Conservation (phyloP, 78 protist genomes). For the Andalucia godoyi region DNA sequence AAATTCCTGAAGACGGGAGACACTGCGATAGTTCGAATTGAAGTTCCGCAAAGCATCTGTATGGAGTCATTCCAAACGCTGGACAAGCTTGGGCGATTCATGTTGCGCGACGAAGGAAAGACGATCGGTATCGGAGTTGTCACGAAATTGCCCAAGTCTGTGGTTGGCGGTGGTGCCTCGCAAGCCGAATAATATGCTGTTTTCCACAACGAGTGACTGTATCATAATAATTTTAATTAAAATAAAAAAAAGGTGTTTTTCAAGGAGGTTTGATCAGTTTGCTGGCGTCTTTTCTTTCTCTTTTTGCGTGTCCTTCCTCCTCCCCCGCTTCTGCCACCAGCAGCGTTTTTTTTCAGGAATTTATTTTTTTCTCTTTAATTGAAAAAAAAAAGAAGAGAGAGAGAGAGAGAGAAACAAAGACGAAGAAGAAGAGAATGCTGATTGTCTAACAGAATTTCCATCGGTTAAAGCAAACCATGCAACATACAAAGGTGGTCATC, state of each 20-base stretch:
- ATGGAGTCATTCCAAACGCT: slow-evolving; percentile 54
- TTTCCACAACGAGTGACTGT: too few relatives aligned
- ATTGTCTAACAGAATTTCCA: slow-evolving; percentile 39
- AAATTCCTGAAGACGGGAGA: slow-evolving; percentile 56
- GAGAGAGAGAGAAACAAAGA: neutral
- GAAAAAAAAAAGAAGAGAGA: neutral
- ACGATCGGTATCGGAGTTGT: slow-evolving; percentile 64
- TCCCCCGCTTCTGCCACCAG: too few relatives aligned
- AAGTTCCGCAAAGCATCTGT: slow-evolving; percentile 36
- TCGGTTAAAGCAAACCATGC: slow-evolving; percentile 37
- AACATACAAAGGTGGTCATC: slow-evolving; percentile 58
- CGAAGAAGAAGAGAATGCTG: neutral
- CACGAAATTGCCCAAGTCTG: slow-evolving; percentile 19
- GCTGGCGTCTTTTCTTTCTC: too few relatives aligned
- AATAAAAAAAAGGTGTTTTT: too few relatives aligned
- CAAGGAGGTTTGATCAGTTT: too few relatives aligned
- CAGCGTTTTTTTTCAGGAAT: too few relatives aligned
- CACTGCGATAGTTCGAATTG: slow-evolving; percentile 49
- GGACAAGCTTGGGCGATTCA: slow-evolving; percentile 86
- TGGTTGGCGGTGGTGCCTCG: too few relatives aligned
- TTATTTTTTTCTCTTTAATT: too few relatives aligned
- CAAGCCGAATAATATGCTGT: too few relatives aligned
- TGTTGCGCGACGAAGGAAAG: slow-evolving; percentile 74
- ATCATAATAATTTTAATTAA: too few relatives aligned
- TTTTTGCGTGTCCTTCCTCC: too few relatives aligned